Evolutionary conservation across 441 rosid genomes (phyloP), one percentile per base, ranked within the genome.

Genomic region (Hura crepitans): DNA sequence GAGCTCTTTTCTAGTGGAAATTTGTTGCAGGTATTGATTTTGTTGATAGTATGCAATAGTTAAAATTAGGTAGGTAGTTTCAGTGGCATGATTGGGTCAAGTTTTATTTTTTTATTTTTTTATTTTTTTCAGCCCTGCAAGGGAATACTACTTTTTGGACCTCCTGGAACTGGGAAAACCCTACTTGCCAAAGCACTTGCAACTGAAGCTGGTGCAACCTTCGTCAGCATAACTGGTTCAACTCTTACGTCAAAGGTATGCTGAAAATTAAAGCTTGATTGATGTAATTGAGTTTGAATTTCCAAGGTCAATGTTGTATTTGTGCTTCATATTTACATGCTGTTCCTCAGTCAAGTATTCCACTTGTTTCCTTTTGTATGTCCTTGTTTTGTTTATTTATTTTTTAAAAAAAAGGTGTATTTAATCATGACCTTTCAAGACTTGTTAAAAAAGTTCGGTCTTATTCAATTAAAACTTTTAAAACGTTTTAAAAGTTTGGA

Each of bases 141-240:
- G 89, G 98, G 99, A 72, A 87, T 95, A 77, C 81, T 95, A 74
- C 96, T 92, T 46, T 95, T 95, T 75, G 98, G 98, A 74, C 99
- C 98, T 80, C 98, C 98, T 81, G 98, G 99, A 74, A 95, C 98
- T 67, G 99, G 98, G 79, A 95, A 95, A 79, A 90, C 99, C 7
- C 97, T 95, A 75, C 89, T 95, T 62, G 97, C 97, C 55, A 95
- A 92, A 82, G 99, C 98, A 22, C 89, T 95, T 75, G 99, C 99
- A 28, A 95, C 98, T 64, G 98, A 95, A 82, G 98, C 97, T 6
- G 92, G 97, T 71, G 98, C 98, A 39, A 95, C 90, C 81, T 95
- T 95, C 82, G 87, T 95, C 65, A 92, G 95, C 85, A 84, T 95
- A 77, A 95, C 98, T 56, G 99, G 98, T 74, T 95, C 98, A 50